phyloP scores from a whole-genome alignment of 495 filamentous ascomycete species.

The Sabuloglossum arenarium region DNA sequence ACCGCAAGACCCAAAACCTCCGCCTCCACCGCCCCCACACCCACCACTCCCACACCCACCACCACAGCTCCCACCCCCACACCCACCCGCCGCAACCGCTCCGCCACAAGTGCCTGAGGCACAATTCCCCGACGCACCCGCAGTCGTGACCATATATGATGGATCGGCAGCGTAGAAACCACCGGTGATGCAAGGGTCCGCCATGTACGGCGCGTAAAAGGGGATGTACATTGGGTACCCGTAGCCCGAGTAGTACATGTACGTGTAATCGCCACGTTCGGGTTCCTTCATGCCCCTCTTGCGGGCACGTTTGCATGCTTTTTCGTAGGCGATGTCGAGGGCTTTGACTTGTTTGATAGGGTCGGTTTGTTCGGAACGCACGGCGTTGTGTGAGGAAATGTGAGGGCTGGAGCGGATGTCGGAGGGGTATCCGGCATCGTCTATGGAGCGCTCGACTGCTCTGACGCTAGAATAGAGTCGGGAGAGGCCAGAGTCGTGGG shows the following conservation, averaged over 20 bases:
- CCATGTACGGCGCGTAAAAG: conserved; percentile 31
- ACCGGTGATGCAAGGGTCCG: conserved; percentile 17
- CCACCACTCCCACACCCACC: conserved; percentile 17
- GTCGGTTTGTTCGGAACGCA: conserved; percentile 15
- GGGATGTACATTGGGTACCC: conserved; percentile 29
- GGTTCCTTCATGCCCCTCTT: conserved; percentile 35
- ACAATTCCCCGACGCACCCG: conserved; percentile 20
- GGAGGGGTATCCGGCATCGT: conserved; percentile 21
- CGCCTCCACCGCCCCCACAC: conserved; percentile 17
- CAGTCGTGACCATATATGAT: conserved; percentile 6
- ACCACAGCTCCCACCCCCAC: conserved; percentile 19
- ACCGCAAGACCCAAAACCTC: conserved; percentile 21
- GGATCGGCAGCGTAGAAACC: conserved; percentile 9
- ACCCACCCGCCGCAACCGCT: conserved; percentile 27
- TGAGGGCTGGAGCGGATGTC: conserved; percentile 27
- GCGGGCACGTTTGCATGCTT: conserved; percentile 35
- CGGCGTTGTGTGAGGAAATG: conserved; percentile 50
- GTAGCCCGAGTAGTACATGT: conserved; percentile 23
- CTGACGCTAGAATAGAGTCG: conserved; percentile 9
- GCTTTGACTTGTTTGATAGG: conserved; percentile 2
- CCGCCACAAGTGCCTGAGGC: conserved; percentile 27
- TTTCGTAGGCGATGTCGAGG: conserved; percentile 38
- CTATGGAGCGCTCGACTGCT: conserved; percentile 7
- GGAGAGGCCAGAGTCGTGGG: conserved; percentile 28
- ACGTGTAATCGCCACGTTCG: conserved; percentile 22